Conservation (phyloP, 1,284 basidiomycete genomes). For the Stygiomarasmius scandens region DNA sequence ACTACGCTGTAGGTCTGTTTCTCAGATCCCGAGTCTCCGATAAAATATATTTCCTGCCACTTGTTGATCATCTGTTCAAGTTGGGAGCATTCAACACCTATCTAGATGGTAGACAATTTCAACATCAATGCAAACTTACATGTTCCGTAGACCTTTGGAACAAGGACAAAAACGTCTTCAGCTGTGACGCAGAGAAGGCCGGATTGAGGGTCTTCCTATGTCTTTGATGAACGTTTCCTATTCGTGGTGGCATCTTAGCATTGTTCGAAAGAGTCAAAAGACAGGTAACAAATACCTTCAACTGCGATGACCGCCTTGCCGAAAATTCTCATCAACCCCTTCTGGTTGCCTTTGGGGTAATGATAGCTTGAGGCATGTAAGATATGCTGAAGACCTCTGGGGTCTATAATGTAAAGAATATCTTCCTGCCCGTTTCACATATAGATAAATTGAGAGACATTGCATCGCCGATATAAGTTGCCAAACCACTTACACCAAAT, state of each 20-base stretch:
- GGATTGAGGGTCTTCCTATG: slow-evolving; percentile 8
- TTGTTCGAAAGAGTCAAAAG: too few relatives aligned
- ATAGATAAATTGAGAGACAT: too few relatives aligned
- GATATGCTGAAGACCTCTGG: slow-evolving; percentile 7
- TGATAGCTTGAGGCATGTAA: slow-evolving; percentile 7
- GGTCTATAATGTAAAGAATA: background rate
- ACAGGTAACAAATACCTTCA: background rate
- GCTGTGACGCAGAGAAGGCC: slow-evolving; percentile 7
- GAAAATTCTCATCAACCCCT: background rate
- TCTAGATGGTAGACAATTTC: too few relatives aligned
- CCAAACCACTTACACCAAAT: slow-evolving; percentile 24
- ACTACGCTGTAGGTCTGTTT: background rate
- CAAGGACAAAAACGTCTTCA: slow-evolving; percentile 2
- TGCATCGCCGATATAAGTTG: background rate
- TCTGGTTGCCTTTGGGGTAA: slow-evolving; percentile 6
- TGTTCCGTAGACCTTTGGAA: slow-evolving; percentile 7
- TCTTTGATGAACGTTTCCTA: slow-evolving; percentile 8
- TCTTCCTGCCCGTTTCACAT: background rate
- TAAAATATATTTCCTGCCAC: slow-evolving; percentile 1
- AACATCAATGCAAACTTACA: background rate
- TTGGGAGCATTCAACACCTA: background rate
- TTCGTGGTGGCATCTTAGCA: background rate
- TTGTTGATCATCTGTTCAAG: slow-evolving; percentile 2
- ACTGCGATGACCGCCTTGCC: slow-evolving; percentile 4
- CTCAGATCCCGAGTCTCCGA: background rate